phyloP scores from a whole-genome alignment of 2,329 filamentous ascomycete species.

The Arthroderma sp. region DNA sequence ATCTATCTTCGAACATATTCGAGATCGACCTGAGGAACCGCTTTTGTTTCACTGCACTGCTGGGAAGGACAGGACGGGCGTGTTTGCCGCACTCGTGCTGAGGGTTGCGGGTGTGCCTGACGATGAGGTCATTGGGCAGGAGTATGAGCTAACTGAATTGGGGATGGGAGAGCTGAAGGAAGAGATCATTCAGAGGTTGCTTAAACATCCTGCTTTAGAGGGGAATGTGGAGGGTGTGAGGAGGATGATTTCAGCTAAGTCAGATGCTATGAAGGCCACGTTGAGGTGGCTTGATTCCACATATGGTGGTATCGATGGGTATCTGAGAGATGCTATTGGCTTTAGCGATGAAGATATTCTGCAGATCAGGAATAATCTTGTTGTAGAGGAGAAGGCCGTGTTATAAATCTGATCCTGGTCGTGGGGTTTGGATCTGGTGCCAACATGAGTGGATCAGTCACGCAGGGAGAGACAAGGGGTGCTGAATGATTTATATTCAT shows the following conservation, averaged over 20 bases:
- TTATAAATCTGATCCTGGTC: no score
- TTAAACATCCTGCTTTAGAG: slow-evolving; percentile 38
- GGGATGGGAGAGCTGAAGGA: slow-evolving; percentile 34
- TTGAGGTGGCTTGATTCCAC: slow-evolving; percentile 43
- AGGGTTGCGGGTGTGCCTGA: slow-evolving; percentile 49
- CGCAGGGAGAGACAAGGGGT: no score
- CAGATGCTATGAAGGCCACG: slow-evolving; percentile 39
- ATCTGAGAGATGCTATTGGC: slow-evolving; percentile 46
- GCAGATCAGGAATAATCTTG: slow-evolving; percentile 35
- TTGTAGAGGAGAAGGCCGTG: slow-evolving; percentile 20
- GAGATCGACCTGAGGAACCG: slow-evolving; percentile 32
- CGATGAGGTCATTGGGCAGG: slow-evolving; percentile 38
- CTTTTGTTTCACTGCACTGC: slow-evolving; percentile 61
- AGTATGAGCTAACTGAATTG: slow-evolving; percentile 17
- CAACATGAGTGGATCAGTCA: no score
- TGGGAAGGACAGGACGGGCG: slow-evolving; percentile 64
- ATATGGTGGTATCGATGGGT: slow-evolving; percentile 52
- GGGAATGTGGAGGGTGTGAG: slow-evolving; percentile 31
- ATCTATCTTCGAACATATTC: slow-evolving; percentile 48
- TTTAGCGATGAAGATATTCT: slow-evolving; percentile 44
- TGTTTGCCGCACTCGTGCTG: slow-evolving; percentile 54
- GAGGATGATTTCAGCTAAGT: slow-evolving; percentile 33
- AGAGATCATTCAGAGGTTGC: slow-evolving; percentile 35
- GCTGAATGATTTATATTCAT: no score
- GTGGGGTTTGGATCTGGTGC: no score